These are phyloP conservation scores for Heteromeles arbutifolia DNA, from an alignment of 306 rosid species.

Conservation along the genomic window DNA sequence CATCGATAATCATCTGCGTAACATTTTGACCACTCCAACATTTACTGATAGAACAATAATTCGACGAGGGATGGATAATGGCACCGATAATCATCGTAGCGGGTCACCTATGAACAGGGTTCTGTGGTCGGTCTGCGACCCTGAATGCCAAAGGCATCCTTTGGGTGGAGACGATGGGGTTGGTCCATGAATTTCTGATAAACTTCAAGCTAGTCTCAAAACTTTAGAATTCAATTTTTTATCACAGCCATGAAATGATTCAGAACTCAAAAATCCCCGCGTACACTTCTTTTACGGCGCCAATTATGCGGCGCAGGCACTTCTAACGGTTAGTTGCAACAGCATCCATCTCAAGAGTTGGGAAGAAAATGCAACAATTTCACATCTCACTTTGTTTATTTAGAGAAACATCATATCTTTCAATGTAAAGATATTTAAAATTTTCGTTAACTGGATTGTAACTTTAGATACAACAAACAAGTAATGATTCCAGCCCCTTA, in stretches of 20 bases:
- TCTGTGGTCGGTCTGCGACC: too few relatives aligned
- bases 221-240: not conserved
- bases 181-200: too few relatives aligned
- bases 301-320: not conserved
- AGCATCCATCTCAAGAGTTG: not conserved
- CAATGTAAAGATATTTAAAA: constrained; percentile 4
- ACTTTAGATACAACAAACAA: constrained; percentile 18
- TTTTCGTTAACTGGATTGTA: constrained; percentile 17
- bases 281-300: not conserved
- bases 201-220: not conserved
- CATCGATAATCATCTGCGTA: not conserved
- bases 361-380: not conserved
- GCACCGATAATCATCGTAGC: too few relatives aligned
- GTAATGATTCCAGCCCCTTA: constrained; percentile 37
- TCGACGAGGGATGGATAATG: not conserved
- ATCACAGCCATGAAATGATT: not conserved
- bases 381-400: not conserved
- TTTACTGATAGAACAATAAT: not conserved
- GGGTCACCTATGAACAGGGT: too few relatives aligned
- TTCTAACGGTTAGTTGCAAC: not conserved
- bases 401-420: not conserved
- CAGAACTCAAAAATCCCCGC: not conserved
- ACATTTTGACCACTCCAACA: not conserved
- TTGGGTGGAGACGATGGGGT: too few relatives aligned
- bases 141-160: too few relatives aligned